These are phyloP conservation scores for Tillandsia leiboldiana DNA, from an alignment of 176 grass and related monocot genomes.

Conservation along the genomic window DNA sequence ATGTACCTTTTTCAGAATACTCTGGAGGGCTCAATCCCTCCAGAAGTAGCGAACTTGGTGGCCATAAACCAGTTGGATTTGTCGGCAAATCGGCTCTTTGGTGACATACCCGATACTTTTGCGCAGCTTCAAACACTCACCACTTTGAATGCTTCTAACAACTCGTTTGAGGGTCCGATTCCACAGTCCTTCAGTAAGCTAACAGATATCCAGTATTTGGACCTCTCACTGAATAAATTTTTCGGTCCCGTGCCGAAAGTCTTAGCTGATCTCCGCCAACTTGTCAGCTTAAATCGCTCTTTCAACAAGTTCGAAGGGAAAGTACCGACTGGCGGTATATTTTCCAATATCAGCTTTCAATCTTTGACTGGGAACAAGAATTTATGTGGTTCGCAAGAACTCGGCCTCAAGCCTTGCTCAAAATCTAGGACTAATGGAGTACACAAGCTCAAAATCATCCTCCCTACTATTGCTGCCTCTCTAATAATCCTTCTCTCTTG, in stretches of 20 bases:
- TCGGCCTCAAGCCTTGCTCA: constrained; percentile 7
- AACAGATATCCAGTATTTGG: constrained; percentile 13
- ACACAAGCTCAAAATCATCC: constrained; percentile 12
- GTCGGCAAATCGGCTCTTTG: constrained; percentile 1
- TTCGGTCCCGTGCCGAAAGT: constrained; percentile 16
- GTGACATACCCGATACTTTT: constrained; percentile 16
- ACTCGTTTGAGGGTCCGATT: constrained; percentile 19
- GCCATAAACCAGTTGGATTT: constrained; percentile 18
- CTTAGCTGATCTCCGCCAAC: constrained; percentile 11
- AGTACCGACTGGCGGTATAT: constrained; percentile 9
- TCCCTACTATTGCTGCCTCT: constrained; percentile 7
- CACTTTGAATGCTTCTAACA: not conserved
- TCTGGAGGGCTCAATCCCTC: constrained; percentile 18
- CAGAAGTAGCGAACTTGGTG: constrained; percentile 15
- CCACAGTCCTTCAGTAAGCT: constrained; percentile 18
- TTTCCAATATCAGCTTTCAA: constrained; percentile 15
- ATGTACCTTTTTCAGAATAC: constrained; percentile 13
- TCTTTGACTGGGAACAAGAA: constrained; percentile 11
- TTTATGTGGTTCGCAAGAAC: constrained; percentile 9
- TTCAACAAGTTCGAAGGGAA: constrained; percentile 17
- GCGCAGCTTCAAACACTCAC: constrained; percentile 10
- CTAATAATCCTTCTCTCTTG: constrained; percentile 3
- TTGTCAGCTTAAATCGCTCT: constrained; percentile 19
- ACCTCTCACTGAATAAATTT: constrained; percentile 17
- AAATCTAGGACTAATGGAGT: not conserved